Percentiles rank a stretch among this genome's conserved stretches.
Conservation (phyloP, 805 yeast genomes). For the Candida michaelii region DNA sequence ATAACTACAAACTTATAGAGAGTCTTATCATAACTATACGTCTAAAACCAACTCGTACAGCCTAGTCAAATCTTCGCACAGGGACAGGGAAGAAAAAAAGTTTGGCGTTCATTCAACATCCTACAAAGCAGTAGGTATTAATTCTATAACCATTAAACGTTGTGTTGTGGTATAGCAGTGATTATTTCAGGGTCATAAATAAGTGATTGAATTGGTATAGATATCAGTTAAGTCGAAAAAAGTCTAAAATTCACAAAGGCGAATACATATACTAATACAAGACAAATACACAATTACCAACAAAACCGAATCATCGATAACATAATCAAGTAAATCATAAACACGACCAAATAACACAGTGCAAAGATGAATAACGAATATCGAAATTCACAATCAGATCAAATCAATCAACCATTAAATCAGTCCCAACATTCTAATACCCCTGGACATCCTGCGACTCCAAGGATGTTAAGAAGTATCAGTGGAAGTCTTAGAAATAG, state of each 20-base stretch:
- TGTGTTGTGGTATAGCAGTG: neutral
- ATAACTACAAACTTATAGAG: too few species aligned
- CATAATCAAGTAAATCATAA: too few species aligned
- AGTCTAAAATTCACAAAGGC: too few species aligned
- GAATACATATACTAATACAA: too few species aligned
- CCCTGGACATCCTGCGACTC: slow-evolving; percentile 59
- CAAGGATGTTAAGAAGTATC: slow-evolving; percentile 64
- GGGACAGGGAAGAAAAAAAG: neutral
- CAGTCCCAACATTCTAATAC: too few species aligned
- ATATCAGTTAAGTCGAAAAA: too few species aligned
- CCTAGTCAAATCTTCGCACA: slow-evolving; percentile 1
- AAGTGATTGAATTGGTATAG: too few species aligned
- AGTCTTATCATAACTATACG: too few species aligned
- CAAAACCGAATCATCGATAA: too few species aligned
- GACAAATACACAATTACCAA: too few species aligned
- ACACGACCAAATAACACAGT: neutral
- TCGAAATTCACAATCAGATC: neutral
- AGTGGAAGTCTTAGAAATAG: slow-evolving; percentile 36
- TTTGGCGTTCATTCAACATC: slow-evolving; percentile 5
- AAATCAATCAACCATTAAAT: neutral
- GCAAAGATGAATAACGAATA: slow-evolving; percentile 1
- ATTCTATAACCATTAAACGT: neutral
- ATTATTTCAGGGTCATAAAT: too few species aligned
- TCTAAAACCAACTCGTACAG: neutral
- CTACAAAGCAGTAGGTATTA: neutral